Conservation (phyloP, 768 basidiomycete genomes). For the Gloeopeniophorella convolvens region DNA sequence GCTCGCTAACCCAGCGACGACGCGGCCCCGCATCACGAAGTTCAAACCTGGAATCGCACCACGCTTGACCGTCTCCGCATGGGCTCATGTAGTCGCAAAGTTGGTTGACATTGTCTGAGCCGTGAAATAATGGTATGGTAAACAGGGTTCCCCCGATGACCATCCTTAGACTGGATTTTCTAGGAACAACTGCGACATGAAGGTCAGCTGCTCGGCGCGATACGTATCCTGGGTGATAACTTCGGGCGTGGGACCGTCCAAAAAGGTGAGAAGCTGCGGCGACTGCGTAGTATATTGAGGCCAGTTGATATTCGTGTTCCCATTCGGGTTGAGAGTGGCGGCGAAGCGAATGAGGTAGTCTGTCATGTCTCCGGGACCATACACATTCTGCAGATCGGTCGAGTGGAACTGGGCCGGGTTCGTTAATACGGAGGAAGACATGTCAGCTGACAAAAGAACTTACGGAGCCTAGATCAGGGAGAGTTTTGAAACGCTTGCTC, state of each 20-base stretch:
- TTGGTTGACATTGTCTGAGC: too few species aligned
- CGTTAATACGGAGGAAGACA: too few species aligned
- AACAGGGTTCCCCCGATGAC: not conserved
- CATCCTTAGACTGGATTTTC: not conserved
- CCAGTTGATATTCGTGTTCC: slow-evolving; percentile 21
- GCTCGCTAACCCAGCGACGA: too few species aligned
- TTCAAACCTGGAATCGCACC: too few species aligned
- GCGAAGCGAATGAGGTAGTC: slow-evolving; percentile 26
- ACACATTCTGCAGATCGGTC: slow-evolving; percentile 13
- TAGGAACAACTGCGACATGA: slow-evolving; percentile 1
- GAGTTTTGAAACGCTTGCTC: slow-evolving; percentile 8
- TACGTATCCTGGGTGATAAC: slow-evolving; percentile 22
- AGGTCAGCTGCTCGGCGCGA: slow-evolving; percentile 18
- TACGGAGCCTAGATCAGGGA: not conserved
- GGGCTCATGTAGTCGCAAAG: too few species aligned
- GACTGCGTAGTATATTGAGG: too few species aligned
- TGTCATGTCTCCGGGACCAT: slow-evolving; percentile 15
- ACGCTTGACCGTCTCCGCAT: too few species aligned
- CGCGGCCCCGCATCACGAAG: too few species aligned
- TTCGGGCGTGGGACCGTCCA: slow-evolving; percentile 18
- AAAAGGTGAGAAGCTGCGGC: slow-evolving; percentile 23
- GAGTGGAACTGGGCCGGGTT: slow-evolving; percentile 18
- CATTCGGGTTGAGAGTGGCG: slow-evolving; percentile 24
- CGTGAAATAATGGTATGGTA: not conserved
- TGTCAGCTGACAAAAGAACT: not conserved